phyloP scores from a whole-genome alignment of 805 yeast genomes.

The Wickerhamiella cacticola region DNA sequence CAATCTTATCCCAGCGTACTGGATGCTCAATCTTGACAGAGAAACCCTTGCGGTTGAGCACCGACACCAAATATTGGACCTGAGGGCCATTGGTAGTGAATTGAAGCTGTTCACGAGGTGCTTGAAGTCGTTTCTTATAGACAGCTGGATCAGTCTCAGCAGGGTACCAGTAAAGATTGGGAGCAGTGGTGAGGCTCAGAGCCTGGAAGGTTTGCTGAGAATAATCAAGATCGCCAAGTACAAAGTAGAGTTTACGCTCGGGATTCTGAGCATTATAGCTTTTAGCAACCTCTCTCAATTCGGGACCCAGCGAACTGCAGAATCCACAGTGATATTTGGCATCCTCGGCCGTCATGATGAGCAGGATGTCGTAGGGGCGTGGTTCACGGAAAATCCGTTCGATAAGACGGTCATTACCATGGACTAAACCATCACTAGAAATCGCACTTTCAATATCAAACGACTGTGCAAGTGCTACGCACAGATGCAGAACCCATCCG shows the following conservation, averaged over 20 bases:
- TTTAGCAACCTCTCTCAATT: conserved; percentile 44
- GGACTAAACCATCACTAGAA: conserved; percentile 21
- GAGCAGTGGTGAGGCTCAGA: conserved; percentile 58
- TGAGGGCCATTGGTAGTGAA: conserved; percentile 23
- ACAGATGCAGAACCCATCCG: not conserved
- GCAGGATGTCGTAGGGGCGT: conserved; percentile 55
- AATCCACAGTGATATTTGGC: conserved; percentile 63
- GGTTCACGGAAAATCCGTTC: conserved; percentile 38
- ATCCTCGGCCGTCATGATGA: conserved; percentile 61
- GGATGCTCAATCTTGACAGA: conserved; percentile 26
- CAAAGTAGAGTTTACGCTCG: conserved; percentile 44
- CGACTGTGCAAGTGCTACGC: conserved; percentile 1
- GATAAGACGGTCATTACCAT: conserved; percentile 27
- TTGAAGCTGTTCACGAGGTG: conserved; percentile 21
- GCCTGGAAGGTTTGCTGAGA: conserved; percentile 42
- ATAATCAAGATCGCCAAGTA: conserved; percentile 57
- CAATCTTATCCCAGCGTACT: conserved; percentile 23
- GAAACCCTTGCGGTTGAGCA: conserved; percentile 21
- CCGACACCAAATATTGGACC: conserved; percentile 21
- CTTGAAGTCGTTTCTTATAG: conserved; percentile 24
- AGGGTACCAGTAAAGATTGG: conserved; percentile 59
- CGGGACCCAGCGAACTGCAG: conserved; percentile 62
- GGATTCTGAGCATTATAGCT: conserved; percentile 54
- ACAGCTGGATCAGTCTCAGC: conserved; percentile 30
- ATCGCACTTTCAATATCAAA: conserved; percentile 7